Evolutionary conservation across 192 early-diverging fungal species (phyloP).

Genomic region (Podila clonocystis): DNA sequence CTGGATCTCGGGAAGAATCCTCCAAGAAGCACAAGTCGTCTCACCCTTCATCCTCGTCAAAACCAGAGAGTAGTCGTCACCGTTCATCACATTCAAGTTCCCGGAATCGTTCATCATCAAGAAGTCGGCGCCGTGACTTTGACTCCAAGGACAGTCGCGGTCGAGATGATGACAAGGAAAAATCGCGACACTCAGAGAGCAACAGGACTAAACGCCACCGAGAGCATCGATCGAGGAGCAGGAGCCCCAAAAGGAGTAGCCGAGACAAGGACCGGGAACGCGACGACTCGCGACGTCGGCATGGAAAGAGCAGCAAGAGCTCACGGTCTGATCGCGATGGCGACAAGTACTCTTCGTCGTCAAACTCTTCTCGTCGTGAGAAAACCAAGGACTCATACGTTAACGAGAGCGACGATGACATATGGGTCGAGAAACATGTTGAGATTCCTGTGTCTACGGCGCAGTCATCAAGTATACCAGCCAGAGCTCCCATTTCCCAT

Average conservation of each 20-base stretch:
- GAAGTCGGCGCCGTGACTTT: neutral
- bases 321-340: neutral
- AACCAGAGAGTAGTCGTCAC: neutral
- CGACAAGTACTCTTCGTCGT: neutral
- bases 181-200: neutral
- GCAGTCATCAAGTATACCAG: neutral
- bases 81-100: neutral
- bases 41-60: neutral
- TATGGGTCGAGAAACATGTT: neutral
- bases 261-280: neutral
- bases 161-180: neutral
- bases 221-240: neutral
- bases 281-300: neutral
- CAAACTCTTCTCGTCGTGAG: neutral
- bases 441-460: neutral
- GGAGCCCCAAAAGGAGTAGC: neutral
- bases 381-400: neutral
- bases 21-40: slow-evolving; percentile 5
- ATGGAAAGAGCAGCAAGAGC: neutral
- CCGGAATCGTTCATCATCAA: neutral
- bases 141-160: neutral
- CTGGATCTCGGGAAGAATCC: neutral
- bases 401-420: neutral
- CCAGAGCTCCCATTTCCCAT: neutral
- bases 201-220: neutral